Percentiles rank a stretch among this genome's conserved stretches.
Evolutionary conservation across 352 stramenopile species (phyloP).

Genomic region (Globisporangium takayamanum): DNA sequence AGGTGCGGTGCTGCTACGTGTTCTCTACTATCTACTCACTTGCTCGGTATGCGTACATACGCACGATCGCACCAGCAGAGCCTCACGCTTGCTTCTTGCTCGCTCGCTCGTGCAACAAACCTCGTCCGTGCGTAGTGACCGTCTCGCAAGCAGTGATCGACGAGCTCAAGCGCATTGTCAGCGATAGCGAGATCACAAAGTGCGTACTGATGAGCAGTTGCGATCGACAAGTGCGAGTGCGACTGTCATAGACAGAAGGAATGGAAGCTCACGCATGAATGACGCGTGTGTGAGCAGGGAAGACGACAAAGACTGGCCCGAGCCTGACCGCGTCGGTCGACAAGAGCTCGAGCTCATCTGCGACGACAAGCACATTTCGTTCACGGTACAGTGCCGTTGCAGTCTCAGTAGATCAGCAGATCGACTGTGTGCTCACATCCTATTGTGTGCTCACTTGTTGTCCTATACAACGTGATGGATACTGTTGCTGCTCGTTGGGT

Average conservation of each 20-base stretch:
- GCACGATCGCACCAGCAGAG: too few species aligned
- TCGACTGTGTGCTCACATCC: not conserved
- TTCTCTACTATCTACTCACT: not conserved
- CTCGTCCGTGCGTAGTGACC: slow-evolving; percentile 44
- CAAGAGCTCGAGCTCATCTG: slow-evolving; percentile 97
- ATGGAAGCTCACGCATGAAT: not conserved
- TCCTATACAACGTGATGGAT: not conserved
- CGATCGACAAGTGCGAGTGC: not conserved
- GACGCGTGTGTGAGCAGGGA: slow-evolving; percentile 36
- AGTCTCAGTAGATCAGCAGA: not conserved
- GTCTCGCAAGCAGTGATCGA: slow-evolving; percentile 90
- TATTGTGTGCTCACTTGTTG: not conserved
- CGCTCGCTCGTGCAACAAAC: not conserved
- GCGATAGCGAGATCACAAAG: slow-evolving; percentile 89
- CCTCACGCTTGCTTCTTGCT: not conserved
- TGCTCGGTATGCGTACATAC: too few species aligned
- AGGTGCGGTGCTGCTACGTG: slow-evolving; percentile 36
- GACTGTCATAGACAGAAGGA: not conserved
- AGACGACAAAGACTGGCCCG: slow-evolving; percentile 95
- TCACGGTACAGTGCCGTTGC: slow-evolving; percentile 58
- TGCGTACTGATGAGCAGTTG: slow-evolving; percentile 18
- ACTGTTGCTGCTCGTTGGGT: not conserved
- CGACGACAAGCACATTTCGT: slow-evolving; percentile 95
- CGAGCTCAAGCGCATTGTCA: slow-evolving; percentile 93
- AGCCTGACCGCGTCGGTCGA: slow-evolving; percentile 88